Conservation (phyloP, 1,284 basidiomycete genomes). For the Trichosporon sp. region DNA sequence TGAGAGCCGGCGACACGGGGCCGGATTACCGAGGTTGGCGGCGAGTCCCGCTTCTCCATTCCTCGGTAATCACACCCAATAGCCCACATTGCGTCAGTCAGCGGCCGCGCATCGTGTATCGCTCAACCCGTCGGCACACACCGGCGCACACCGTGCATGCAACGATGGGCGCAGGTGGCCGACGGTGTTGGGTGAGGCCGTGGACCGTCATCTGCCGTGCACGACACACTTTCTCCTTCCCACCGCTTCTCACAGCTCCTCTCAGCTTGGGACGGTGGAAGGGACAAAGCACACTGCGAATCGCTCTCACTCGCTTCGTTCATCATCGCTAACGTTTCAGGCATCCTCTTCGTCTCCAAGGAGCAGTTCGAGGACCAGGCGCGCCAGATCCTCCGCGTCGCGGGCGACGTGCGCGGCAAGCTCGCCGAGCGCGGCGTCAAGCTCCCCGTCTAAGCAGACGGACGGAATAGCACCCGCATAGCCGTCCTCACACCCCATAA, state of each 20-base stretch:
- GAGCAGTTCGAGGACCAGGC: slow-evolving; percentile 57
- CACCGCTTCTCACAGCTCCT: no score
- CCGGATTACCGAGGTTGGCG: slow-evolving; percentile 3
- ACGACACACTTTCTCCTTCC: no score
- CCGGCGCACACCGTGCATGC: no score
- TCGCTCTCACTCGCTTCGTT: neutral
- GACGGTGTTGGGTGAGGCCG: no score
- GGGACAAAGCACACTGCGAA: no score
- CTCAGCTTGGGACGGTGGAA: no score
- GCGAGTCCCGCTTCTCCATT: neutral
- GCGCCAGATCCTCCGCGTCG: slow-evolving; percentile 52
- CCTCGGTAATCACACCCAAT: slow-evolving; percentile 1
- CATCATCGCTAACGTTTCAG: neutral
- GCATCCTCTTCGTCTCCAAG: slow-evolving; percentile 58
- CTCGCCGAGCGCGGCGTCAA: neutral
- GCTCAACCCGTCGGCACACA: no score
- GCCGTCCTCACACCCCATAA: neutral
- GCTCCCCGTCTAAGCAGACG: neutral
- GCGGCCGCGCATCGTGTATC: no score
- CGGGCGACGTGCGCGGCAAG: slow-evolving; percentile 2
- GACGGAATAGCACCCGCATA: neutral
- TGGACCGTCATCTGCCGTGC: no score
- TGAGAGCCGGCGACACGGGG: neutral
- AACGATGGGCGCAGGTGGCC: no score
- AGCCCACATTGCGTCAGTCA: slow-evolving; percentile 3